A percentile compares a stretch with the other conserved stretches of the same genome.
Evolutionary conservation across 768 basidiomycete genomes (phyloP).

Genomic region (Astraeus odoratus): DNA sequence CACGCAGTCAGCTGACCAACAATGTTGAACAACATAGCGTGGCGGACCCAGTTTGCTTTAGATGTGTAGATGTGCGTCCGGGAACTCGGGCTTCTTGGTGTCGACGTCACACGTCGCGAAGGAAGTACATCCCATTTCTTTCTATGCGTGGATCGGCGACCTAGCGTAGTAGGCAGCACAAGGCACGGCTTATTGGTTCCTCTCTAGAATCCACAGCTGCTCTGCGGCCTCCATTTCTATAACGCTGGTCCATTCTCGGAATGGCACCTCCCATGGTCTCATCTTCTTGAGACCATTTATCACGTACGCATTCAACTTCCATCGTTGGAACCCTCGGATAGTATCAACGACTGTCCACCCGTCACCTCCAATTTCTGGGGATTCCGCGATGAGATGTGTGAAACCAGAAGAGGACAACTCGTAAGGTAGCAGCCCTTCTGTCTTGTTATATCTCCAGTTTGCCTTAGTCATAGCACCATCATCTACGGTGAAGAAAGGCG

Average conservation of each 20-base stretch:
- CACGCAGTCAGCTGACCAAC: too few species aligned
- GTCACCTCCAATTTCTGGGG: slow-evolving; percentile 16
- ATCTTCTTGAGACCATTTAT: slow-evolving; percentile 14
- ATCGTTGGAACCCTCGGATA: slow-evolving; percentile 41
- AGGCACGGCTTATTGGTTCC: slow-evolving; percentile 14
- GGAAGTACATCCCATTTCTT: background rate
- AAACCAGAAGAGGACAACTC: slow-evolving; percentile 37
- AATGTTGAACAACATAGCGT: too few species aligned
- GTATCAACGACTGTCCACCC: slow-evolving; percentile 39
- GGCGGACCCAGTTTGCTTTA: too few species aligned
- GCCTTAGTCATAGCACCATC: slow-evolving; percentile 4
- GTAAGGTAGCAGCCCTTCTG: slow-evolving; percentile 50
- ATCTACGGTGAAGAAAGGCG: slow-evolving; percentile 8
- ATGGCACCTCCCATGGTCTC: slow-evolving; percentile 17
- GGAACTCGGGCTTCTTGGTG: too few species aligned
- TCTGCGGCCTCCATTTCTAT: slow-evolving; percentile 33
- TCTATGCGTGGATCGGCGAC: too few species aligned
- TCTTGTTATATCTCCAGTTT: slow-evolving; percentile 76
- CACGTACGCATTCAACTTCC: slow-evolving; percentile 21
- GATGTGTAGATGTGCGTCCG: too few species aligned
- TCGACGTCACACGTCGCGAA: too few species aligned
- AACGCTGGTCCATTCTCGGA: slow-evolving; percentile 18
- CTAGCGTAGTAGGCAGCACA: too few species aligned
- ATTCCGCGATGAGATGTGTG: slow-evolving; percentile 62
- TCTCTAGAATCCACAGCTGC: slow-evolving; percentile 46